Evolutionary conservation across 2,329 filamentous ascomycete species (phyloP), one percentile per base, ranked within the genome.

Genomic region (Xylaria sp.): DNA sequence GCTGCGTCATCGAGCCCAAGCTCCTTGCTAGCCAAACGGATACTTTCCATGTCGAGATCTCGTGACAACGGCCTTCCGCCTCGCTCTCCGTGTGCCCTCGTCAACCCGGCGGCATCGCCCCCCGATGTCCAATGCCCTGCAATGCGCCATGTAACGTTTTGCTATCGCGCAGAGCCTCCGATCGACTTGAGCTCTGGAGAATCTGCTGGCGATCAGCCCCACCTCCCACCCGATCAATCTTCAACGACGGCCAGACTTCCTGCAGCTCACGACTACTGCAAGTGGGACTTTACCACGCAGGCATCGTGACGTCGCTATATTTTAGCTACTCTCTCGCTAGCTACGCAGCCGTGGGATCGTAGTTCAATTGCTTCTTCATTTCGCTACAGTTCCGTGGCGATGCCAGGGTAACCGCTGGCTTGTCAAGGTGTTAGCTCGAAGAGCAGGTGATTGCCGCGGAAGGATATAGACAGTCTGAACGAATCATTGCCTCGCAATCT

Each of bases 1-100:
- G 50, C 57, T 68, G 63, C 64, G 63, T 68, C 63, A 65, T 65
- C 61, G 59, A 61, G 49, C 49, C 54, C 54, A 38, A 50, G 45
- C 47, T 54, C 55, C 29, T 48, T n/a, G 19, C 43, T 17, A 20
- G 44, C 24, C 44, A 40, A 50, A 43, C 44, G 55, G 37, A 48
- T 52, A 41, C 49, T 19, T 34, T n/a, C n/a, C 44, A 46, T 48
- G 21, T 38, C 40, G 34, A 18, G 18, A 51, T 44, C 26, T 57
- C 40, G 39, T 50, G 50, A 38, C 42, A 16, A 44, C 42, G 37
- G 49, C 29, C 21, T 20, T 18, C 37, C 45, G 24, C 41, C 41
- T 16, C 21, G 4, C 38, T 40, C 42, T 16, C 34, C 21, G 29
- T 41, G 20, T 43, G 41, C 43, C 42, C 47, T 45, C 22, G 29